Base-by-base conservation (phyloP, 257 asterid species). In the Fraxinus anomala region DNA sequence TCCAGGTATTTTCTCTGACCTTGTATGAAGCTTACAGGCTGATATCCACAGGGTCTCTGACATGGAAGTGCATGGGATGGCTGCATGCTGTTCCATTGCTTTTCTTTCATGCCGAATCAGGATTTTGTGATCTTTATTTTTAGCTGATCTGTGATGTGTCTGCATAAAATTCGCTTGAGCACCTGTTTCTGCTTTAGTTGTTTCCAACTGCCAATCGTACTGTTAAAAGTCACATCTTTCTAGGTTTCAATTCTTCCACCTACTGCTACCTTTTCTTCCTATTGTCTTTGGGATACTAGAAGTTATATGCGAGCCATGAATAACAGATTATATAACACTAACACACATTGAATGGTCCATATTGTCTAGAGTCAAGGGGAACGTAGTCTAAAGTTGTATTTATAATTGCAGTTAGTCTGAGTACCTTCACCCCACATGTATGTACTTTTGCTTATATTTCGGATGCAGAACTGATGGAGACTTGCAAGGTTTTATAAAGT, bases 1-100 rank as follows among this genome's bases (percentile, higher is more conserved):
- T 94, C 98, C 99, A 93, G 99, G 97, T 95, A 91, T 90, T 95
- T 89, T 88, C 97, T 93, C 97, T 89, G 94, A 91, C 91, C 98
- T 94, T 94, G 88, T 91, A 77, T 90, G 94, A 95, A 88, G 98
- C 98, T 91, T 73, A 89, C 93, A 86, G 89, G 96, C 91, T 76
- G 91, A 89, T 86, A 78, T 85, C 87, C 88, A 86, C 93, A 89
- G 95, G 93, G 85, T 87, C 83, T 72, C 77, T 73, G 76, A 80
- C 69, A 73, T 80, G 85, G 86, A 86, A 82, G 82, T 77, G 91
- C 86, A 77, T 80, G 92, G 86, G 76, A 78, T 81, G 79, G 88
- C 86, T 81, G 74, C 83, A 47, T 83, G 87, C 89, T 77, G 71
- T 80, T 71, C 80, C 86, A 68, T 65, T 81, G 63, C 73, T 47